Evolutionary conservation across 164 flowering plant species (phyloP), one percentile per base, ranked within the genome.

Genomic region (Magnolia sinica): DNA sequence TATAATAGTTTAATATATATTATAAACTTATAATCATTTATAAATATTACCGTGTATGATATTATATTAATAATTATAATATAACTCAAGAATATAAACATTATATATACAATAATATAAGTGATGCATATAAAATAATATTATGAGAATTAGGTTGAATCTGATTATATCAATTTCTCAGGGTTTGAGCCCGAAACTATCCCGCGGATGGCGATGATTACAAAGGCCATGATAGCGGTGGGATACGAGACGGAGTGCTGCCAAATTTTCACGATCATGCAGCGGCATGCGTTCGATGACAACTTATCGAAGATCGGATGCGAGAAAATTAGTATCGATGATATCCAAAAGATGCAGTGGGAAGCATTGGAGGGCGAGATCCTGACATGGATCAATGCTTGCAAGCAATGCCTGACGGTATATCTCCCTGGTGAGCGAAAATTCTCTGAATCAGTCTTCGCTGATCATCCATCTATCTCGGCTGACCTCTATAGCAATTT

Each of bases 271-370:
- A 71, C 75, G 65, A 45, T 85, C n/a, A 20, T 77, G 10, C 80
- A 98, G 70, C 73, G 89, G 14, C 79, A 70, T 1, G 83, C 88
- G 0, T 82, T 91, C 74, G 76, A 78, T 14, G 85, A 83, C 22
- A 86, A 79, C 23, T 10, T 95, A 80, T 68, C 27, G 2, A 81
- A 81, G 72, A 59, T 82, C 0, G 93, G 97, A 0, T 83, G 85
- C 29, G 90, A 90, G 20, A 84, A 76, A 61, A 68, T 85, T 23
- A 87, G 89, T 83, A 84, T 88, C 73, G 98, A 94, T 20, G 96
- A 95, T 5, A 84, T 92, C 0, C 93, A 87, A 77, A 89, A 77
- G 73, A 86, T 89, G 95, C 77, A 79, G 4, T 95, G 98, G 98
- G 96, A 92, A 7, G 7, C 92, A 0, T 83, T 93, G 3, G 95